These are phyloP conservation scores for Closterium sp. DNA, from an alignment of 139 green algal genomes.

Conservation along the genomic window DNA sequence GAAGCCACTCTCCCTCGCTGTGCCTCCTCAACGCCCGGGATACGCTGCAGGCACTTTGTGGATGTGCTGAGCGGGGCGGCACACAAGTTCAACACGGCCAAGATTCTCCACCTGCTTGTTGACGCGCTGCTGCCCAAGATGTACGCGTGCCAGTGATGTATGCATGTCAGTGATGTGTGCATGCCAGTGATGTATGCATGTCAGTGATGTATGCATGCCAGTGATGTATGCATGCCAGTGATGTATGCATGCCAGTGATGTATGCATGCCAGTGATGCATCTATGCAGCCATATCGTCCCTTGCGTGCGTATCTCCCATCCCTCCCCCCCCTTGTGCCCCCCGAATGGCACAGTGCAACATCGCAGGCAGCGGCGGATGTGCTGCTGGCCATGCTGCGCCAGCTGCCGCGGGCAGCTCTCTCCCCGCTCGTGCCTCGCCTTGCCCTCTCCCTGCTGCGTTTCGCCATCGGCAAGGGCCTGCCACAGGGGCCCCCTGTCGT, in stretches of 20 bases:
- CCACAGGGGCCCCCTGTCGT: background rate
- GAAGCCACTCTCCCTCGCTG: background rate
- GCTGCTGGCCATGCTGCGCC: constrained; percentile 3
- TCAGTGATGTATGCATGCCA: no score
- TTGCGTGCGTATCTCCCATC: background rate
- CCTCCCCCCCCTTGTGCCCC: background rate
- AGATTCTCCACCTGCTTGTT: background rate
- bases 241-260: no score
- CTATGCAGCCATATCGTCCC: background rate
- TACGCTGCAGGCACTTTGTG: background rate
- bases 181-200: no score
- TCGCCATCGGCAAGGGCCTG: background rate
- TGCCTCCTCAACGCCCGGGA: background rate
- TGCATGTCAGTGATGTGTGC: no score
- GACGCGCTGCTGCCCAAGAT: background rate
- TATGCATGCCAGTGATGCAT: no score
- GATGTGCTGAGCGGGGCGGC: background rate
- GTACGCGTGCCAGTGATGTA: background rate
- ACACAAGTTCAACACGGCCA: background rate
- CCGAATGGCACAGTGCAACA: background rate
- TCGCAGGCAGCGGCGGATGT: background rate
- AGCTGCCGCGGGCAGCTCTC: background rate
- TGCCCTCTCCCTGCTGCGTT: background rate
- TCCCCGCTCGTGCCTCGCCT: background rate
- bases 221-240: no score